Conservation (phyloP, 176 grass and related monocot species). For the Ensete ventricosum region DNA sequence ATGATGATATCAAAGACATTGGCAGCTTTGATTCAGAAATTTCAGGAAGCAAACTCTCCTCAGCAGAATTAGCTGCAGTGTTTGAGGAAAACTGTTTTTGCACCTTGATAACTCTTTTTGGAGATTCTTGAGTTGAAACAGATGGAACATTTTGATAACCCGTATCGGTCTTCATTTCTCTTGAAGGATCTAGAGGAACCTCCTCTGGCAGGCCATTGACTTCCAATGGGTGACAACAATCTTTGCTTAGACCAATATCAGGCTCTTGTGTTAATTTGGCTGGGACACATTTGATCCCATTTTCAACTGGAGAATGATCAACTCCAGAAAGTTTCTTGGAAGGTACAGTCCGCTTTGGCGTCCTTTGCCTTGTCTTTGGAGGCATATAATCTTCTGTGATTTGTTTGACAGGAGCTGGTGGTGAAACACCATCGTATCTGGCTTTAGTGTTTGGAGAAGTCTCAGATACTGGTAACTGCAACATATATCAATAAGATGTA, state of each 20-base stretch:
- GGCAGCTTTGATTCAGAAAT: conserved; percentile 40
- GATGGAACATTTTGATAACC: conserved; percentile 27
- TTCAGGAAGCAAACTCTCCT: conserved; percentile 31
- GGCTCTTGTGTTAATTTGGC: conserved; percentile 28
- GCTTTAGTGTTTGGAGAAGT: conserved; percentile 41
- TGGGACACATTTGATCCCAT: conserved; percentile 41
- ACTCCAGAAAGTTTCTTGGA: conserved; percentile 23
- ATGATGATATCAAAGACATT: conserved; percentile 24
- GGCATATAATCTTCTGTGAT: conserved; percentile 23
- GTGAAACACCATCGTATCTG: conserved; percentile 33
- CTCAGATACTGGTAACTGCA: conserved; percentile 68
- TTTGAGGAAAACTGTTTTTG: background rate
- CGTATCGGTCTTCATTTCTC: conserved; percentile 18
- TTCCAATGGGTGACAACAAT: conserved; percentile 22
- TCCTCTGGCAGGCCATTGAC: conserved; percentile 18
- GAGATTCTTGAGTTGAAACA: conserved; percentile 17
- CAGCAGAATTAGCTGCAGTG: conserved; percentile 16
- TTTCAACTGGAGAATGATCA: conserved; percentile 32
- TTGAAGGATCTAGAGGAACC: conserved; percentile 29
- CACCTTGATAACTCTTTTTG: conserved; percentile 22
- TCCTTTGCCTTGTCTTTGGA: conserved; percentile 39
- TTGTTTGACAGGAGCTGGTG: conserved; percentile 35
- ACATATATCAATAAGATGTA: conserved; percentile 19
- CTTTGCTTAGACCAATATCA: conserved; percentile 38
- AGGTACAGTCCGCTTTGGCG: conserved; percentile 28